Evolutionary conservation across 2,329 filamentous ascomycete genomes (phyloP).

Genomic region (Septoria linicola): DNA sequence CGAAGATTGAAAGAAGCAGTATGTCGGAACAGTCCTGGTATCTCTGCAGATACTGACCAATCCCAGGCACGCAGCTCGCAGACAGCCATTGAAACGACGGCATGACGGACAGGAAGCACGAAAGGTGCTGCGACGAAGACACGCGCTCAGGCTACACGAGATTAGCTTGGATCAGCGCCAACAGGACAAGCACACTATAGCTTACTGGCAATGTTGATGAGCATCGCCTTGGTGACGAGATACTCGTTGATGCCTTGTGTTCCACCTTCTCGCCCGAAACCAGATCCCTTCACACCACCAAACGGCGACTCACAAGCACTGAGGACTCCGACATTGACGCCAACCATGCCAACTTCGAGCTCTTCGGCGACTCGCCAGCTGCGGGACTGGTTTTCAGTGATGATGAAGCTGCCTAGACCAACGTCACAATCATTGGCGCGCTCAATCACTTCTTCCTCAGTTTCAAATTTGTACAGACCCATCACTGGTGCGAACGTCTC

Average conservation of each 20-base stretch:
- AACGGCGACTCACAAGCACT: conserved; percentile 26
- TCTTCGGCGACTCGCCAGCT: conserved; percentile 62
- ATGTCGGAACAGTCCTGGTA: too few relatives aligned
- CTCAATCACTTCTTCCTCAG: conserved; percentile 81
- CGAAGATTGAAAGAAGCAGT: too few relatives aligned
- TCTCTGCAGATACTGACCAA: too few relatives aligned
- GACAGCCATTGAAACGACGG: too few relatives aligned
- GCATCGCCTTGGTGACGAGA: conserved; percentile 13
- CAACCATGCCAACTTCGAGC: conserved; percentile 83
- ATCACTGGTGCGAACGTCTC: conserved; percentile 97
- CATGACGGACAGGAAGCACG: too few relatives aligned
- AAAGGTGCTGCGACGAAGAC: background rate
- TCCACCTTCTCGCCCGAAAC: conserved; percentile 54
- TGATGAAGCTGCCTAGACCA: conserved; percentile 93
- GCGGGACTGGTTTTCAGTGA: conserved; percentile 61
- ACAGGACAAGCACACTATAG: background rate
- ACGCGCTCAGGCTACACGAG: background rate
- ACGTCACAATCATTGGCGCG: conserved; percentile 81
- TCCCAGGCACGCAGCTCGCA: too few relatives aligned
- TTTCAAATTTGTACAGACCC: conserved; percentile 82
- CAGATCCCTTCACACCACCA: conserved; percentile 49
- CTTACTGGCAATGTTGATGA: conserved; percentile 15
- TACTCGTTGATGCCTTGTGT: conserved; percentile 64
- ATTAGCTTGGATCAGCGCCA: background rate
- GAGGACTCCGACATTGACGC: conserved; percentile 55